phyloP scores from a whole-genome alignment of 2,329 filamentous ascomycete species.

The Periconia sp. region DNA sequence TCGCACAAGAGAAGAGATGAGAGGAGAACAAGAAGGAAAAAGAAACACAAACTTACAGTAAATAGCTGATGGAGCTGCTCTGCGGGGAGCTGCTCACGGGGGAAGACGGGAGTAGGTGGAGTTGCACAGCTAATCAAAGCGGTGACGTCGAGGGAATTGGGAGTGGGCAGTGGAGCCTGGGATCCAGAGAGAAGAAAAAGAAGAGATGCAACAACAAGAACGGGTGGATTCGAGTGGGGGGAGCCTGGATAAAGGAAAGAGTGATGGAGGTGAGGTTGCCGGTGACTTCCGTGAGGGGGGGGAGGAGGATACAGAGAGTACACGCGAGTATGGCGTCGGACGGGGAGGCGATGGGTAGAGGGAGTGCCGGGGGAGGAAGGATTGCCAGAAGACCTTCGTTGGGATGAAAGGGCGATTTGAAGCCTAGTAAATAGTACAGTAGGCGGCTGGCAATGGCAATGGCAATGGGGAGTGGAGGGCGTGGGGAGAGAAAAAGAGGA shows the following conservation, averaged over 20 bases:
- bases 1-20: background rate
- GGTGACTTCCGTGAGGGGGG: constrained; percentile 29
- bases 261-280: constrained; percentile 15
- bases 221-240: constrained; percentile 16
- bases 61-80: background rate
- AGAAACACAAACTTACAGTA: constrained; percentile 7
- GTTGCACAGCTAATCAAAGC: constrained; percentile 45
- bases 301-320: background rate
- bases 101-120: constrained; percentile 10
- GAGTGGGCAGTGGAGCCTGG: constrained; percentile 4
- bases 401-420: background rate
- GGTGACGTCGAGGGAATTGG: constrained; percentile 32
- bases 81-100: background rate
- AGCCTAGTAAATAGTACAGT: constrained; percentile 31
- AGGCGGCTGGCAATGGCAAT: constrained; percentile 40
- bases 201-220: constrained; percentile 3
- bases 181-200: constrained; percentile 9
- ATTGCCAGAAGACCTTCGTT: background rate
- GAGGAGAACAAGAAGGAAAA: background rate
- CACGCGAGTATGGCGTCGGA: too few species aligned
- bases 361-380: background rate
- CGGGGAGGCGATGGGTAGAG: too few species aligned
- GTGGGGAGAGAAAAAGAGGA: constrained; percentile 27
- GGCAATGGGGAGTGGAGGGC: too few species aligned
- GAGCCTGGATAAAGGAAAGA: constrained; percentile 15